Conservation (phyloP, 495 filamentous ascomycete genomes). For the Penicillium pulvis region DNA sequence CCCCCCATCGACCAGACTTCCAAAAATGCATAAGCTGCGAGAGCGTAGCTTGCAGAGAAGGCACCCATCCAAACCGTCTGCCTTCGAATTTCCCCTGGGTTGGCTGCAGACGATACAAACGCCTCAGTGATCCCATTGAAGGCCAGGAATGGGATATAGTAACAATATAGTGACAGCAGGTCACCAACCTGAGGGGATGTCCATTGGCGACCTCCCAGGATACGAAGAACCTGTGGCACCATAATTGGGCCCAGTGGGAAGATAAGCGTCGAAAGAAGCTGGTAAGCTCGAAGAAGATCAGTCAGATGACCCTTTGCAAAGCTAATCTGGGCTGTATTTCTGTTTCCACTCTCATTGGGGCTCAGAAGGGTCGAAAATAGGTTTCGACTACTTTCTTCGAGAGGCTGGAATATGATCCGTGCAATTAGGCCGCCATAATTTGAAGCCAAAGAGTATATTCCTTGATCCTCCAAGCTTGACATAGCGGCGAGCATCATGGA, state of each 20-base stretch:
- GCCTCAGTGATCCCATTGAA: constrained; percentile 91
- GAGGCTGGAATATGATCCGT: constrained; percentile 87
- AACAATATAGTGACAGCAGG: constrained; percentile 80
- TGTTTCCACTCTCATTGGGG: constrained; percentile 20
- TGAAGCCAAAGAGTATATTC: constrained; percentile 88
- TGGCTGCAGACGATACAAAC: constrained; percentile 85
- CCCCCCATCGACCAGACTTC: constrained; percentile 67
- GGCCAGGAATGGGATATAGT: constrained; percentile 89
- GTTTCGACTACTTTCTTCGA: constrained; percentile 88
- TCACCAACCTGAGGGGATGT: constrained; percentile 58
- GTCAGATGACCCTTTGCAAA: constrained; percentile 37
- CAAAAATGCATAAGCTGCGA: constrained; percentile 70
- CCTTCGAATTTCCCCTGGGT: constrained; percentile 62
- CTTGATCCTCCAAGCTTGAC: constrained; percentile 76
- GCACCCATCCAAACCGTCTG: constrained; percentile 82
- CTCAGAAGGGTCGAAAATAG: constrained; percentile 75
- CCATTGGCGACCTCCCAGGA: constrained; percentile 79
- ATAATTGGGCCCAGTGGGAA: constrained; percentile 69
- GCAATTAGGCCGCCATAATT: constrained; percentile 94
- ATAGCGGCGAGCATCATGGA: constrained; percentile 79
- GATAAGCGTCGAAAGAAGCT: constrained; percentile 66
- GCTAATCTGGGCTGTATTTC: constrained; percentile 19
- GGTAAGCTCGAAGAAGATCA: constrained; percentile 43
- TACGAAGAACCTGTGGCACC: constrained; percentile 66
- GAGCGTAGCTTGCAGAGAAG: constrained; percentile 73